A percentile compares a stretch with the other conserved stretches of the same genome.
These are phyloP conservation scores for Hymenoscyphus linearis DNA, from an alignment of 2,329 filamentous ascomycete species.

Conservation along the genomic window DNA sequence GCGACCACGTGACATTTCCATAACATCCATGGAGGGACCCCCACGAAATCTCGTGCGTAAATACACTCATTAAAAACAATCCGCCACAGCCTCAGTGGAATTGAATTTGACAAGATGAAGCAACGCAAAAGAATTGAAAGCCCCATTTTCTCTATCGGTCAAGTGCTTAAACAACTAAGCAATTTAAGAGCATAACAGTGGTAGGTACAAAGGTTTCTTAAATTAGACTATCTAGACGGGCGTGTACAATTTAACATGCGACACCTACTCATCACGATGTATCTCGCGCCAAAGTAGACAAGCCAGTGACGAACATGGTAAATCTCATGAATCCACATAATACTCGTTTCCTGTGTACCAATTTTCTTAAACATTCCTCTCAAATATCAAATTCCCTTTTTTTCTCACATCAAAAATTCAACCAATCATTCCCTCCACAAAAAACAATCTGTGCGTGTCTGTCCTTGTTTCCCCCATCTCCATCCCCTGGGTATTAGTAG, in stretches of 20 bases:
- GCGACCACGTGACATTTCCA: no score
- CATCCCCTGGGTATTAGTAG: not conserved
- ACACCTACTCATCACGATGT: not conserved
- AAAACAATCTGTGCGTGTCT: constrained; percentile 9
- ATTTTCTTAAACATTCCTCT: not conserved
- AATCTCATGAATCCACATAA: not conserved
- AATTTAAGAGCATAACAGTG: no score
- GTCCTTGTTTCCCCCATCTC: not conserved
- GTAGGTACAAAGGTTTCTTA: not conserved
- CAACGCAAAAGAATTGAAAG: no score
- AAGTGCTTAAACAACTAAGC: no score
- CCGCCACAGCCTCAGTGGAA: no score
- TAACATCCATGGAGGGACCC: no score
- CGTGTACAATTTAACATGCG: not conserved
- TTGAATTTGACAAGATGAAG: no score
- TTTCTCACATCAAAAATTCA: not conserved
- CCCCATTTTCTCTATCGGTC: no score
- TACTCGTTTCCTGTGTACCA: not conserved
- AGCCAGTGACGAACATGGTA: not conserved
- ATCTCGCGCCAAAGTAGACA: not conserved
- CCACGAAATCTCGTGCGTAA: no score
- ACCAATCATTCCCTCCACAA: constrained; percentile 8
- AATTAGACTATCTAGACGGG: not conserved
- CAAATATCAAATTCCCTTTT: not conserved
- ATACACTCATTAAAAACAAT: no score